Conservation (phyloP, 1,284 basidiomycete species). For the Golubevia pallescens region DNA sequence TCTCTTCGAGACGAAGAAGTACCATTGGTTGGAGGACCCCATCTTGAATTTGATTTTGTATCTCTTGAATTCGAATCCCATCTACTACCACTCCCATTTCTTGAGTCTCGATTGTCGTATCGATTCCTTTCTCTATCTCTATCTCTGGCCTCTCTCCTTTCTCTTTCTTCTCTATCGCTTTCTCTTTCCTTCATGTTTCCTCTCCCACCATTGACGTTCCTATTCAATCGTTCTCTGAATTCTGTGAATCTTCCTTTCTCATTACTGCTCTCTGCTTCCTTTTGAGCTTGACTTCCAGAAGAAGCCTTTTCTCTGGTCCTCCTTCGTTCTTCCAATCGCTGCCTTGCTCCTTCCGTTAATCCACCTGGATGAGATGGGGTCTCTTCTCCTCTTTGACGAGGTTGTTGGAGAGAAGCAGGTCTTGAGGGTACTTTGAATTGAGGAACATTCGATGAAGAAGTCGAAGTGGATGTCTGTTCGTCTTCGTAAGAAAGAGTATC, state of each 20-base stretch:
- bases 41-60: not conserved
- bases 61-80: too few species aligned
- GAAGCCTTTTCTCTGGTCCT: conserved; percentile 13
- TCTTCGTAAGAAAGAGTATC: not conserved
- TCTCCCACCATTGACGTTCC: conserved; percentile 12
- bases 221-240: not conserved
- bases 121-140: not conserved
- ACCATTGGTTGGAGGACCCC: not conserved
- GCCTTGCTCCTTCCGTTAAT: conserved; percentile 26
- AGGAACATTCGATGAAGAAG: not conserved
- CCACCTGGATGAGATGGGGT: conserved; percentile 44
- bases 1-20: not conserved
- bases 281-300: too few species aligned
- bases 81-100: too few species aligned
- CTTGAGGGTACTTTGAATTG: not conserved
- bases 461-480: not conserved
- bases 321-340: conserved; percentile 31
- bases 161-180: conserved; percentile 22
- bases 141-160: not conserved
- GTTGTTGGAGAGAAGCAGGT: too few species aligned
- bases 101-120: not conserved
- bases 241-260: too few species aligned
- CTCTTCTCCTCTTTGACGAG: conserved; percentile 19
- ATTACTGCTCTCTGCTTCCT: too few species aligned
- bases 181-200: conserved; percentile 10